These are phyloP conservation scores for Plasmodium berghei DNA, from an alignment of 169 alveolate genomes.

Conservation along the genomic window DNA sequence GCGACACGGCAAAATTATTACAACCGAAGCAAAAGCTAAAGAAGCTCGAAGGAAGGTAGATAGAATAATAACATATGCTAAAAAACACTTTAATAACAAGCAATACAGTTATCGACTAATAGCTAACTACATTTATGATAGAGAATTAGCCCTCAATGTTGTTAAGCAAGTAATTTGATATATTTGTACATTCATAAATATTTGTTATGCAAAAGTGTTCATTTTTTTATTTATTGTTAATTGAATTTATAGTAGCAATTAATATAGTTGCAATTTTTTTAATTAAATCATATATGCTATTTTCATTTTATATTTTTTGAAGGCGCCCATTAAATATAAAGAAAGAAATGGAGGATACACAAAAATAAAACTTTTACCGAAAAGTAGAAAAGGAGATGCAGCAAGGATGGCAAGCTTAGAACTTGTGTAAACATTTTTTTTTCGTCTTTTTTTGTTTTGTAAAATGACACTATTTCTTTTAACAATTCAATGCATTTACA, in stretches of 20 bases:
- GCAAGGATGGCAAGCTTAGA: conserved; percentile 79
- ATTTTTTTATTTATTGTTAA: no score
- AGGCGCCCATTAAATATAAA: conserved; percentile 80
- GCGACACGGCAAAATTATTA: conserved; percentile 84
- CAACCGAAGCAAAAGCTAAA: conserved; percentile 86
- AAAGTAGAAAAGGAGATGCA: conserved; percentile 81
- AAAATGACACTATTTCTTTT: neutral
- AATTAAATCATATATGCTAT: no score
- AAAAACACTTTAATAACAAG: conserved; percentile 70
- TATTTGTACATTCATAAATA: neutral
- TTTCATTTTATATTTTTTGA: neutral
- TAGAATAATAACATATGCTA: conserved; percentile 85
- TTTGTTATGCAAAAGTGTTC: neutral
- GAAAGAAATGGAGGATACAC: conserved; percentile 87
- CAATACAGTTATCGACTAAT: conserved; percentile 81
- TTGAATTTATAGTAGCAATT: no score
- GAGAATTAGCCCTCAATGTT: conserved; percentile 81
- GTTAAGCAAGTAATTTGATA: conserved; percentile 74
- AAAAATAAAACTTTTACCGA: conserved; percentile 79
- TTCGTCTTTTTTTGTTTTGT: neutral
- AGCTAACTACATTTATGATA: conserved; percentile 82
- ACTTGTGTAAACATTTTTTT: conserved; percentile 67
- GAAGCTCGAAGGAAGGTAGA: conserved; percentile 85
- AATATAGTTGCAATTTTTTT: no score
- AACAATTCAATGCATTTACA: neutral